Base-by-base conservation (phyloP, 148 eudicot genomes). In the Drosera capensis region DNA sequence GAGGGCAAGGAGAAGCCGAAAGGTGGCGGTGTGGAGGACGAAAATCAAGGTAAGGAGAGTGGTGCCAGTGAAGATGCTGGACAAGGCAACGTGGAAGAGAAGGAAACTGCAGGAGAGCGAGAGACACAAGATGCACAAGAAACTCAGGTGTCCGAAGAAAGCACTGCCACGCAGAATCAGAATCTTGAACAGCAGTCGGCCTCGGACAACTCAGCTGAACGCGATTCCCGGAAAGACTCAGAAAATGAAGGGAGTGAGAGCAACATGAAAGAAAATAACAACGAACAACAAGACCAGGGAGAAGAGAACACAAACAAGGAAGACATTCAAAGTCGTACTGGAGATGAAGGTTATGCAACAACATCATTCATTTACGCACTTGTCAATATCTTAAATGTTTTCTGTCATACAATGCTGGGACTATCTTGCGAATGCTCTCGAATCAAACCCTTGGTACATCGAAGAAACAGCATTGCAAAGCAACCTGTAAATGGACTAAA, bases 131-230 rank as follows among this genome's bases (percentile, higher is more conserved):
- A 47, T 9, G 67, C 57, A 22, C 57, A 52, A 8, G 69, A 70
- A 9, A 49, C 19, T 46, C 75, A 60, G 40, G 45, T 56, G 4
- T 70, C 82, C 5, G 79, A 69, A 57, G 86, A 70, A 45, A 63
- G 73, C 57, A 8, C 64, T 1, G 26, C 57, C n/a, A 60, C 67
- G 24, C 78, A 65, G 26, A 78, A 55, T 20, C 64, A 74, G 24
- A 39, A 51, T 11, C 11, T 34, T 34, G 48, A 56, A 24, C 30
- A 43, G 39, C 38, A 22, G 18, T n/a, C 14, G 0, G n/a, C n/a
- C n/a, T n/a, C n/a, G n/a, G n/a, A n/a, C n/a, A n/a, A n/a, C n/a
- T n/a, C n/a, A n/a, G 28, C 36, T 4, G 34, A 47, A 14, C 45
- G 42, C 11, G 22, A 53, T 1, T 18, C 14, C 0, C 13, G 2